Conservation (phyloP, 495 filamentous ascomycete species). For the Neurospora intermedia region DNA sequence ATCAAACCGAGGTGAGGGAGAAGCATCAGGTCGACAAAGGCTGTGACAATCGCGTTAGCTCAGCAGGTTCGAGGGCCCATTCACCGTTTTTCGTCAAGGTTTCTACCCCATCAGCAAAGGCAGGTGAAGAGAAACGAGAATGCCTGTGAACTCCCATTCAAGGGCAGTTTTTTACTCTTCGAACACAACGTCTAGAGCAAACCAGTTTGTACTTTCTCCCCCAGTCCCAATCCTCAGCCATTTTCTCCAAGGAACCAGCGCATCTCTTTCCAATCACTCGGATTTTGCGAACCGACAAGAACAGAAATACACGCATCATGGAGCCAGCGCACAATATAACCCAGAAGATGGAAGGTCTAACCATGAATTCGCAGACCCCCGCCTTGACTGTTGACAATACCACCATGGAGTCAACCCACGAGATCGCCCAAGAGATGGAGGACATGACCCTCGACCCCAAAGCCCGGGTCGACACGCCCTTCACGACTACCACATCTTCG, state of each 20-base stretch:
- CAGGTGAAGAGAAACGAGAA: background rate
- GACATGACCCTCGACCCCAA: background rate
- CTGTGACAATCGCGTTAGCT: background rate
- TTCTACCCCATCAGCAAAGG: background rate
- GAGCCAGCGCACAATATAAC: background rate
- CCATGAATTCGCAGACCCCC: background rate
- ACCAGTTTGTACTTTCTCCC: background rate
- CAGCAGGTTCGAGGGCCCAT: too few relatives aligned
- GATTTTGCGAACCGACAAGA: background rate
- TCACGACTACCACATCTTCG: background rate
- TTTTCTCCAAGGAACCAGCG: background rate
- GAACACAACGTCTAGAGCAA: background rate
- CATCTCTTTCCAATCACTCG: background rate
- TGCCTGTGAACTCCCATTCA: background rate
- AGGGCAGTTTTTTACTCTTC: background rate
- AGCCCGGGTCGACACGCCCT: background rate
- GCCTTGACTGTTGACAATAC: accelerated
- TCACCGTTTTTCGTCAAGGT: too few relatives aligned
- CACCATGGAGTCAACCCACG: background rate
- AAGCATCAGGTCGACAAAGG: background rate
- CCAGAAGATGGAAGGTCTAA: background rate
- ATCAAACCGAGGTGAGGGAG: background rate
- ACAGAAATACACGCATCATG: background rate
- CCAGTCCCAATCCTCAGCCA: background rate
- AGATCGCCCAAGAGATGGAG: background rate